Evolutionary conservation across 192 early-diverging fungal species (phyloP), one percentile per base, ranked within the genome.

Genomic region (Funneliformis mosseae): DNA sequence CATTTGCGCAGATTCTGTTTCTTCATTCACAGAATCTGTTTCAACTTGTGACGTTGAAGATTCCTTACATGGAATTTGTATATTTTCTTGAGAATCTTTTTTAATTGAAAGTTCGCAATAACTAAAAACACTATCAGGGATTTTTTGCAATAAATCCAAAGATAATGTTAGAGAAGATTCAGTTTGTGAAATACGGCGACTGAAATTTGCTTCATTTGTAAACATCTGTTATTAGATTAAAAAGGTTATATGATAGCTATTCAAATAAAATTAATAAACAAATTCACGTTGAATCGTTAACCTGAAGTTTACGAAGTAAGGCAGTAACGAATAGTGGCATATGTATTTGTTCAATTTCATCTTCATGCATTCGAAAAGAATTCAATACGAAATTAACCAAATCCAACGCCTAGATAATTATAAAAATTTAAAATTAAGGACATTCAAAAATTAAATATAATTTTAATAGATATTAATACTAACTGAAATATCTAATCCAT

Each of bases 301-400:
- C 90, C 81, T 91, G 79, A 25, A 91, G 81, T 71, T 84, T 88
- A 43, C 83, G 81, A 14, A 94, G 78, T 12, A 93, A 72, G 8
- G 87, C 85, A 39, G 90, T 86, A 69, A 95, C 72, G 27, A 95
- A 89, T 81, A 96, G 86, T 0, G 96, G 96, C 3, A 96, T 74
- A 81, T 98, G 96, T 59, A 97, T 88, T 38, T 92, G 92, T 66
- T 91, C 88, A 42, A 91, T 91, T 39, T 97, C 95, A 16, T 97
- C 96, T 46, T 96, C 96, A 59, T 89, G 89, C 59, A 95, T 85
- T 78, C 93, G 93, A 79, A 96, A 91, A 1, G 89, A 88, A 61
- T 90, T 85, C 5, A 96, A 76, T n/a, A 93, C 87, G 72, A 95
- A 98, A 18, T 90, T 84, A 28, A 95, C 84, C 71, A 96, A 82